These are phyloP conservation scores for Phytophthora sp. DNA, from an alignment of 352 stramenopile genomes.

Conservation along the genomic window DNA sequence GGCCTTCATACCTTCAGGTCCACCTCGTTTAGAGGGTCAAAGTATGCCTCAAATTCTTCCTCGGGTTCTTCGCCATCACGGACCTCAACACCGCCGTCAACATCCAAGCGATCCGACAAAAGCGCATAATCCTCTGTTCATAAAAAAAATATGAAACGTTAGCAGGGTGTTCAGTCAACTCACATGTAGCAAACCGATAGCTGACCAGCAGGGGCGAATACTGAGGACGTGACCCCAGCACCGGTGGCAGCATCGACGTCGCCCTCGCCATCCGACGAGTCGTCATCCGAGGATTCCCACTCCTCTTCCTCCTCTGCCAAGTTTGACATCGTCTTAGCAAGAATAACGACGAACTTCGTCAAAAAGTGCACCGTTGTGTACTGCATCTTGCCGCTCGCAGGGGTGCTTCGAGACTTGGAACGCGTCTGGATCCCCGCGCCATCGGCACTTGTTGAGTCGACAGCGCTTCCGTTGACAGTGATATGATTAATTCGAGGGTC, in stretches of 20 bases:
- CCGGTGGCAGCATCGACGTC: constrained; percentile 32
- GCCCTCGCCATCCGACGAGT: constrained; percentile 71
- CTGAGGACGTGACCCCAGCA: constrained; percentile 42
- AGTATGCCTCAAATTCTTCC: constrained; percentile 82
- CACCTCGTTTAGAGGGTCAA: constrained; percentile 81
- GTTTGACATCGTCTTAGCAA: constrained; percentile 74
- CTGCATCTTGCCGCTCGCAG: constrained; percentile 42
- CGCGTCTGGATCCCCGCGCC: constrained; percentile 53
- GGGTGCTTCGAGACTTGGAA: constrained; percentile 53
- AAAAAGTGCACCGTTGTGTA: constrained; percentile 76
- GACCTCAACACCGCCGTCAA: constrained; percentile 33
- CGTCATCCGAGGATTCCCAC: constrained; percentile 75
- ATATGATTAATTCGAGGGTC: constrained; percentile 74
- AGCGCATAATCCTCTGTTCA: constrained; percentile 68
- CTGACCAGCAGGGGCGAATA: constrained; percentile 79
- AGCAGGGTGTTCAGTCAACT: not conserved
- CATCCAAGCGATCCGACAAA: constrained; percentile 70
- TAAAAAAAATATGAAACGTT: constrained; percentile 20
- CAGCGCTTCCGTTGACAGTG: constrained; percentile 58
- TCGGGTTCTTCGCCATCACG: constrained; percentile 62
- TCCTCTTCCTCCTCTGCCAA: constrained; percentile 81
- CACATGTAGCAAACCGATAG: not conserved
- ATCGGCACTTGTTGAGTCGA: constrained; percentile 30
- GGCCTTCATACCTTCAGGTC: constrained; percentile 70
- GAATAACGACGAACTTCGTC: constrained; percentile 76